Conservation (phyloP, 495 filamentous ascomycete species). For the Penicillium longicatenatum region DNA sequence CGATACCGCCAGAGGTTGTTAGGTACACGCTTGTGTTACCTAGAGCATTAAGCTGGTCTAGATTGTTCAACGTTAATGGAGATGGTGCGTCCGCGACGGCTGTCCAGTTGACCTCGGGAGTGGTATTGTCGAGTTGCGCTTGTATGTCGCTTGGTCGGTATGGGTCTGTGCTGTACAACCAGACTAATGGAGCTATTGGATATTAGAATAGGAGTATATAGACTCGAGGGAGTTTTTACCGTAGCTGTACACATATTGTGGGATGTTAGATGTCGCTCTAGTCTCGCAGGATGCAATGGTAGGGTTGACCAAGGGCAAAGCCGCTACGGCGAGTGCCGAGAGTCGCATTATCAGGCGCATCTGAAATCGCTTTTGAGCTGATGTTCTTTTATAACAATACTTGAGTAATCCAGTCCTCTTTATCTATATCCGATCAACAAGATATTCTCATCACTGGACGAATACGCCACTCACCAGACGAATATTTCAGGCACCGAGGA, state of each 20-base stretch:
- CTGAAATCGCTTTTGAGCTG: too few relatives aligned
- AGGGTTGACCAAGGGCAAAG: slow-evolving; percentile 4
- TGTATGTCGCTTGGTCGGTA: slow-evolving; percentile 63
- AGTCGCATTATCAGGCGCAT: slow-evolving; percentile 19
- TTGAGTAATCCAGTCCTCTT: not conserved
- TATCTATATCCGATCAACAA: not conserved
- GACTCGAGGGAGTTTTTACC: slow-evolving; percentile 10
- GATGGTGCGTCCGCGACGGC: slow-evolving; percentile 39
- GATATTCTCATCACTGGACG: not conserved
- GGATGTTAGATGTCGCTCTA: slow-evolving; percentile 17
- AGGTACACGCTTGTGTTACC: slow-evolving; percentile 57
- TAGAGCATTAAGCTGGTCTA: slow-evolving; percentile 53
- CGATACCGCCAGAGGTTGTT: slow-evolving; percentile 59
- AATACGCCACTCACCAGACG: not conserved
- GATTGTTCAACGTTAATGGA: slow-evolving; percentile 56
- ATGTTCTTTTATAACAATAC: too few relatives aligned
- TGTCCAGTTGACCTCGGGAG: slow-evolving; percentile 55
- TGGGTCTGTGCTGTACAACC: slow-evolving; percentile 58
- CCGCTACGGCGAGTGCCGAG: slow-evolving; percentile 7
- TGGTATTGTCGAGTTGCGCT: slow-evolving; percentile 56
- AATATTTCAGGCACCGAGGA: not conserved
- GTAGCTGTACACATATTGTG: slow-evolving; percentile 34
- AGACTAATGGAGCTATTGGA: slow-evolving; percentile 47
- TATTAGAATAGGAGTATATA: not conserved
- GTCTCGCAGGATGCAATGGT: not conserved